Conservation (phyloP, 371 early-diverging fungal genomes). For the Actinomortierella wolfii region DNA sequence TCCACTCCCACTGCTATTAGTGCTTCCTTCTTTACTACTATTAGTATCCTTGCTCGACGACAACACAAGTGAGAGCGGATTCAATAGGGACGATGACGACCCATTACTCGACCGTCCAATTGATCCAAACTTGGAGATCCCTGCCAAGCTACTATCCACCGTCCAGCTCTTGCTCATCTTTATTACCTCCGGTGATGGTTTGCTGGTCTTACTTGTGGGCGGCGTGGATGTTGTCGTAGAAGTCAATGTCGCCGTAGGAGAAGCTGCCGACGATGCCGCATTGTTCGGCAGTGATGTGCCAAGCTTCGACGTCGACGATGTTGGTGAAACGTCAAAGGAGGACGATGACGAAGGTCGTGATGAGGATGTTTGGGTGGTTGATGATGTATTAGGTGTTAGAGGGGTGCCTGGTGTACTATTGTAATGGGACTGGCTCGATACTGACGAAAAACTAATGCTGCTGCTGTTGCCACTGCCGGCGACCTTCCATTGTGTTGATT, state of each 20-base stretch:
- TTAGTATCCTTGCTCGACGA: constrained; percentile 8
- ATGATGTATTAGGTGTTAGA: constrained; percentile 16
- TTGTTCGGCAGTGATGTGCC: no score
- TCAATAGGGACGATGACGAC: constrained; percentile 15
- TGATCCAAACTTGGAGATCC: constrained; percentile 3
- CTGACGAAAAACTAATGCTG: no score
- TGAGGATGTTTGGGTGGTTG: constrained; percentile 9
- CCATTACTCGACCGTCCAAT: constrained; percentile 19
- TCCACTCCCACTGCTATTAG: not conserved
- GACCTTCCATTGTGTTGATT: no score
- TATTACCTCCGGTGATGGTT: constrained; percentile 20
- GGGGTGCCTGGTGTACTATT: not conserved
- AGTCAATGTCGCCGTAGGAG: no score
- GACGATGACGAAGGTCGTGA: constrained; percentile 26
- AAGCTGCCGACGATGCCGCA: no score
- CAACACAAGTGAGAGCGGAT: constrained; percentile 5
- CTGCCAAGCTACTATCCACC: constrained; percentile 20
- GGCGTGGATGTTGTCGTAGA: no score
- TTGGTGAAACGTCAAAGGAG: not conserved
- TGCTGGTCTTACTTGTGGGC: no score
- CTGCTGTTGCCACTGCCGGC: no score
- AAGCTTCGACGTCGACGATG: no score
- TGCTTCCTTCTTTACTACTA: constrained; percentile 26
- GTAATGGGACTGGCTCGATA: no score
- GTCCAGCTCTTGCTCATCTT: constrained; percentile 47